Base-by-base conservation (phyloP, 2,329 filamentous ascomycete genomes). In the Zymoseptoria pseudotritici region DNA sequence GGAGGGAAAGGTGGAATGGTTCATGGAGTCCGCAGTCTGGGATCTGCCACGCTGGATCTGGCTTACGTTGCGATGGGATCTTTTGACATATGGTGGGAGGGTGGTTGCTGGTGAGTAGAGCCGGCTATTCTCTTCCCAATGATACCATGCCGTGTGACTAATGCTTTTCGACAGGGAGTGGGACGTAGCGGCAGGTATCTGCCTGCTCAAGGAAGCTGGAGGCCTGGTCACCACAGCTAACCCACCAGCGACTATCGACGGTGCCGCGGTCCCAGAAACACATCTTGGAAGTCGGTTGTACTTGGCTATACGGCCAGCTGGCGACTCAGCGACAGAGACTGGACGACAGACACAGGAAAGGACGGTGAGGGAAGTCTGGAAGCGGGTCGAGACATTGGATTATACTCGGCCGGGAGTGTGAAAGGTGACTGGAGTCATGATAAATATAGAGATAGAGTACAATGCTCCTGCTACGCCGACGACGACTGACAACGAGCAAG, bases 21-120 rank as follows among this genome's bases (percentile, higher is more conserved):
- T 6, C 89, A 91, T 72, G 88, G 89, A 0, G 79, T 91, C 53
- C 76, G 88, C 62, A 89, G 87, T 71, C 71, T 91, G 59, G 88
- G 88, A 22, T 87, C 86, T 69, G 88, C 88, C 8, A 89, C 88
- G 1, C 70, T 91, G 57, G 88, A 91, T 72, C 74, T 91, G 54
- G 88, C 87, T 0, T 91, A 91, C 71, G 83, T 84, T 9, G 88
- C 89, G 11, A 88, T 88, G 81, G 88, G 65, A 0, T 79, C 84
- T 0, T 86, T 91, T 65, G 88, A 91, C 73, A 89, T 91, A 10
- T 91, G 88, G 88, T 91, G 88, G 88, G 88, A 91, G 70, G 88
- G 87, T 2, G 88, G 88, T 6, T 69, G 66, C 55, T 69, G 67
- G 67, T 71, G 58, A 53, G 66, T 62, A 29, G 9, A 42, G 3